A percentile compares a stretch with the other conserved stretches of the same genome.
Conservation (phyloP, 1,139 yeast species). For the Debaryomycetaceae sp. region DNA sequence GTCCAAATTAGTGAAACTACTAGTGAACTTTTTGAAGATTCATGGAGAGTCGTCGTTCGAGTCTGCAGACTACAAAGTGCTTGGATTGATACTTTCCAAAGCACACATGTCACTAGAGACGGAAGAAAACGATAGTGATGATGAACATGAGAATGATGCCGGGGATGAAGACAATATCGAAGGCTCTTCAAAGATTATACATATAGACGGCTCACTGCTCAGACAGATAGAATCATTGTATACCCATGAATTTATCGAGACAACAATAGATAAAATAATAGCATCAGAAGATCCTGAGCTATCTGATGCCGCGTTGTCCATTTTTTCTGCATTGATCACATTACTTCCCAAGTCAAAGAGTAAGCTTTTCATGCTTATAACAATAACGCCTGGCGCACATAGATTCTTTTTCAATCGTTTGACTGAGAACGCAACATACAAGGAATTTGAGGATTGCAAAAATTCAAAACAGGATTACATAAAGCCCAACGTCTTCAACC, state of each 20-base stretch:
- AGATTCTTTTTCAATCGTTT: constrained; percentile 25
- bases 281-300: constrained; percentile 5
- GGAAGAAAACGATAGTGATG: constrained; percentile 10
- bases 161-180: neutral
- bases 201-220: constrained; percentile 6
- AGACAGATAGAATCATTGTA: constrained; percentile 17
- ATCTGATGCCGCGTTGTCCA: constrained; percentile 14
- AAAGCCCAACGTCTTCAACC: constrained; percentile 10
- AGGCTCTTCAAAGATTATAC: constrained; percentile 3
- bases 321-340: constrained; percentile 27
- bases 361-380: constrained; percentile 34
- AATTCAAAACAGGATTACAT: constrained; percentile 19
- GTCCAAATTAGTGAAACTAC: constrained; percentile 11
- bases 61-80: constrained; percentile 17
- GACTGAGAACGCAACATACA: constrained; percentile 16
- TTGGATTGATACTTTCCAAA: constrained; percentile 21
- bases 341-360: constrained; percentile 29
- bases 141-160: constrained; percentile 4
- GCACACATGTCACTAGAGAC: constrained; percentile 17
- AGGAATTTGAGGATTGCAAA: constrained; percentile 8
- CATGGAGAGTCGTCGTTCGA: constrained; percentile 16
- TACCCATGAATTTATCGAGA: constrained; percentile 21
- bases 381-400: constrained; percentile 34
- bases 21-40: constrained; percentile 18
- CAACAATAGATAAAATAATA: constrained; percentile 18